Evolutionary conservation across 2,329 filamentous ascomycete species (phyloP), one percentile per base, ranked within the genome.

Genomic region (Aspergillus bombycis): DNA sequence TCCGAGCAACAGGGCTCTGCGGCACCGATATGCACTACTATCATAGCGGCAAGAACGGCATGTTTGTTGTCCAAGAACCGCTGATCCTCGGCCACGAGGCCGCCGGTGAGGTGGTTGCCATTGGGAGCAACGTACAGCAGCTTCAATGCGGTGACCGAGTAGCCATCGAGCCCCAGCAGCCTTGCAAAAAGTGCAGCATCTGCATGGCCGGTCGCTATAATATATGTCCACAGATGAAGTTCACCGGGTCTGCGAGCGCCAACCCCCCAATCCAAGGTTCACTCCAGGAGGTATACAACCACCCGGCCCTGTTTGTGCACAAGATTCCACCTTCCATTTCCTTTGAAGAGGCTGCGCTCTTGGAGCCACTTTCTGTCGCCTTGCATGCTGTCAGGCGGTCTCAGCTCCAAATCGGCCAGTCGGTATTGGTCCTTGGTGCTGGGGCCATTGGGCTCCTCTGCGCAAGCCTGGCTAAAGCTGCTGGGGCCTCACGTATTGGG

Each of bases 21-120:
- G 87, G 87, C 67, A 86, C 83, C 55, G 87, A 89, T 74, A 81
- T 87, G 19, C 88, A 95, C 83, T 94, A 94, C 86, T 94, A 90
- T 85, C 81, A 86, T 64, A 89, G 93, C 76, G 91, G 90, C 72
- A 87, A 89, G 74, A 67, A 66, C 30, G 61, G 65, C 32, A 45
- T 41, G 3, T 46, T 62, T 41, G 38, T 28, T 5, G 48, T 62
- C 16, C 34, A 38, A 16, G 28, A 64, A 26, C 60, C 66, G 72
- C 72, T 94, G 83, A 87, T 91, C 4, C 86, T 94, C 2, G 87
- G 87, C 62, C 87, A 89, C 72, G 87, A 89, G 74, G 92, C 91
- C 5, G 85, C 91, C 10, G 92, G 92, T 63, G 89, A 91, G 34
- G 83, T 96, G 36, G 85, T 91, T 50, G 83, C 85, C 45, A 84